Conservation (phyloP, 2,329 filamentous ascomycete genomes). For the Botryotinia globosa region DNA sequence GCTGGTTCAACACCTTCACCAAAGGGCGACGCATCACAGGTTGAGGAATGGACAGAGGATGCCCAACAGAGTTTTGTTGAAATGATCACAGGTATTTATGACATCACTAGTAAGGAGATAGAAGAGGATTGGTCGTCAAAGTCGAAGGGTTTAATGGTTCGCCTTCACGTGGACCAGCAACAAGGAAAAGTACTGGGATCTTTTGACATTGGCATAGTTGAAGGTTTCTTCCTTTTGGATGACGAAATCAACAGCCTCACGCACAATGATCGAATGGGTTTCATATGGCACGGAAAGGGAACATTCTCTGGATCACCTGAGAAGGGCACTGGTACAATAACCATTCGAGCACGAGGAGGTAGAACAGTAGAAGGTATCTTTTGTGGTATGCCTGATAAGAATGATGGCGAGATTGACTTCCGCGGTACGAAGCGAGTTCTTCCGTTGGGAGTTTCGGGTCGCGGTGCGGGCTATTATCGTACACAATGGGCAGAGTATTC, state of each 20-base stretch:
- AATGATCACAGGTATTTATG: constrained; percentile 5
- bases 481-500: background rate
- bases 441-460: background rate
- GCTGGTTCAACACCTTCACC: background rate
- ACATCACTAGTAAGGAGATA: constrained; percentile 10
- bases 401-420: constrained; percentile 3
- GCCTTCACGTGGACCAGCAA: constrained; percentile 7
- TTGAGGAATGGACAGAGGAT: background rate
- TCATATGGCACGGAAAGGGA: constrained; percentile 1
- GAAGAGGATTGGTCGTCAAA: background rate
- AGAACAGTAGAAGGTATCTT: background rate
- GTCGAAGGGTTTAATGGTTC: background rate
- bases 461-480: background rate
- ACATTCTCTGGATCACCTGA: background rate
- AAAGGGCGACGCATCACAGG: too few species aligned
- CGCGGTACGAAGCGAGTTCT: background rate
- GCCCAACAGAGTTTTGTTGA: background rate
- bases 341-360: background rate
- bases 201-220: constrained; percentile 8
- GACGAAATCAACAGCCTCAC: background rate
- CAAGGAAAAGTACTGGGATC: background rate
- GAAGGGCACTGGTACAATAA: background rate
- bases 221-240: background rate
- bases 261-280: background rate
- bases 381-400: constrained; percentile 8